Evolutionary conservation across 2,329 filamentous ascomycete species (phyloP), one percentile per base, ranked within the genome.

Genomic region (Calonectria ilicicola): DNA sequence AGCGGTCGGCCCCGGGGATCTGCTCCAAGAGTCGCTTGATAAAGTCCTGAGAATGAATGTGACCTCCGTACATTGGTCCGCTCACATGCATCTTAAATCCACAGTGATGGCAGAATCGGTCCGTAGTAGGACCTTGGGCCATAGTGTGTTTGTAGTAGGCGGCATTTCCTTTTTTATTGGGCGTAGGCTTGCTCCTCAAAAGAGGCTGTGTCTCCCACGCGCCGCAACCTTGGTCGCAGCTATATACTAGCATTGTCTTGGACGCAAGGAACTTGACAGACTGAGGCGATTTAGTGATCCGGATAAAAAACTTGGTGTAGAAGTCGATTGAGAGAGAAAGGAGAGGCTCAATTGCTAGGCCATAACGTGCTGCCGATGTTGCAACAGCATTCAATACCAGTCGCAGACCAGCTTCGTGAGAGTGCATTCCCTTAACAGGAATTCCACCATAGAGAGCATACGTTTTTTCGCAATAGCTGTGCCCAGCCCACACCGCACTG

Each of bases 251-350:
- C 96, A 99, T 98, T 0, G 94, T 97, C 83, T 96, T 98, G 42
- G 95, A 93, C 2, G 95, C 94, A 23, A 95, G 88, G 75, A 97
- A 96, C 83, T 98, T 99, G 81, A 98, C 96, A 67, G 95, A 93
- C 4, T 93, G 93, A 0, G 95, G 94, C 5, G 94, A 95, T 77
- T 92, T 94, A 72, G 91, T 89, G 42, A 99, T 90, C 23, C 93
- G 91, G 56, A 99, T 93, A 81, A 98, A 99, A 2, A 98, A 89
- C 56, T 97, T 92, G 23, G 93, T 92, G 82, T 99, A 99, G 83
- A 97, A 99, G 83, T 99, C 97, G 74, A 98, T 98, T 3, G 95
- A 98, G 1, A 99, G 89, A 7, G 95, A 98, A 14, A 99, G 89
- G 5, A 98, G 89, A 0, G 97, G 97, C 83, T 98, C 96, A 71